Evolutionary conservation across 2,329 filamentous ascomycete species (phyloP), one percentile per base, ranked within the genome.

Genomic region (Aspergillus pseudoterreus): DNA sequence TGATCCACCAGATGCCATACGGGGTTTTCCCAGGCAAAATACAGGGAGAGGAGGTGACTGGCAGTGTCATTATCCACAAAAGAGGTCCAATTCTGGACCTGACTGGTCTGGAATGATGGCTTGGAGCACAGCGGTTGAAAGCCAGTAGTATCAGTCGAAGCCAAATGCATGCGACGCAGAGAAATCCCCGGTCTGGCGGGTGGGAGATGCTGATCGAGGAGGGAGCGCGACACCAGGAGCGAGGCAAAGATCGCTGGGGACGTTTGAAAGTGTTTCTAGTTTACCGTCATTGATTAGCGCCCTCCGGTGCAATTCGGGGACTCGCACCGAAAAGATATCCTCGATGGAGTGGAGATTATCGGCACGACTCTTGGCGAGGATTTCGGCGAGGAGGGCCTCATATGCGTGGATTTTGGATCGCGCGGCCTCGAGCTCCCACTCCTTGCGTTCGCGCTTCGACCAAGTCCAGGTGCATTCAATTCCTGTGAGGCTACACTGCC

Each of bases 21-120:
- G 5, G 61, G 57, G 14, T 63, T 63, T 45, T 63, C 61, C 61
- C 61, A 63, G 12, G 54, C 53, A 35, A 63, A 63, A 43, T 61
- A 63, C 10, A 62, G 53, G 3, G 59, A 62, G 5, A 63, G 43
- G 9, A 63, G 47, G 22, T 63, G 61, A 11, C 60, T 62, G 1
- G 60, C 60, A 4, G 53, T 54, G 35, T 61, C 58, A 39, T 58
- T 55, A 17, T 59, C 53, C 2, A 57, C 55, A 3, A 63, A 53
- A 6, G 45, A 50, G 8, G 58, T 61, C 61, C 61, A 63, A 19
- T 48, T 35, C 9, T 58, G 47, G n/a, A 61, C 57, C 6, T 47
- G 54, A 5, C 43, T 61, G 11, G 53, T 48, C 27, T 50, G 53
- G 6, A 63, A 35, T 8, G 48, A 33, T 8, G 59, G 55, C 11